Base-by-base conservation (phyloP, 768 basidiomycete genomes). In the Hericium coralloides region DNA sequence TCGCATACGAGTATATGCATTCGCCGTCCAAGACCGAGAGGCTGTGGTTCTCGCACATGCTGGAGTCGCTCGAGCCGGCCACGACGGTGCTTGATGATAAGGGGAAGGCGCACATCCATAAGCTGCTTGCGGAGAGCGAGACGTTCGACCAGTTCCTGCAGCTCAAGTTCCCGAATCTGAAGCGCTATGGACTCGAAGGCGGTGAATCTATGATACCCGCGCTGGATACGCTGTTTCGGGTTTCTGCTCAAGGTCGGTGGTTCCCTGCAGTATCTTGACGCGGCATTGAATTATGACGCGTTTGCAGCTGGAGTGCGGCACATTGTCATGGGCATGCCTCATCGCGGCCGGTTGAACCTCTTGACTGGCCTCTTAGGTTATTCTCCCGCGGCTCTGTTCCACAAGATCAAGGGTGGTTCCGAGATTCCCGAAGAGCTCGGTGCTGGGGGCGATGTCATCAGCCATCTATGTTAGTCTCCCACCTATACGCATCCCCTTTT, bases 121-220 rank as follows among this genome's bases (percentile, higher is more conserved):
- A 73, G 14, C 76, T 94, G 4, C 73, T 97, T 26, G 82, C 82
- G 1, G 74, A 79, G 31, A 91, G 87, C 59, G 92, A 95, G 67
- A 82, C 84, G 36, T 79, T 95, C 49, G 94, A 95, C 64, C 80
- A 83, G 63, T 95, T 93, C 66, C 71, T 93, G 47, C 91, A 92
- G 65, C 74, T 81, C 53, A 93, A 93, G 69, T 95, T 95, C 66
- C 92, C 93, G 1, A 94, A 92, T 70, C 64, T 90, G 67, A 90
- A 89, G 70, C 79, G 89, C 65, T 92, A 92, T 68, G 92, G 90
- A 0, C 76, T 95, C 38, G 93, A 97, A 69, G 94, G 94, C 2
- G 94, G 88, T 1, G 94, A 95, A 72, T 92, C 90, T 2, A 95
- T 95, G 93, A 70, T 97, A 23, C 88, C 92, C 4, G 93, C 92